phyloP scores from a whole-genome alignment of 1,284 basidiomycete genomes.

The Hemileia vastatrix region DNA sequence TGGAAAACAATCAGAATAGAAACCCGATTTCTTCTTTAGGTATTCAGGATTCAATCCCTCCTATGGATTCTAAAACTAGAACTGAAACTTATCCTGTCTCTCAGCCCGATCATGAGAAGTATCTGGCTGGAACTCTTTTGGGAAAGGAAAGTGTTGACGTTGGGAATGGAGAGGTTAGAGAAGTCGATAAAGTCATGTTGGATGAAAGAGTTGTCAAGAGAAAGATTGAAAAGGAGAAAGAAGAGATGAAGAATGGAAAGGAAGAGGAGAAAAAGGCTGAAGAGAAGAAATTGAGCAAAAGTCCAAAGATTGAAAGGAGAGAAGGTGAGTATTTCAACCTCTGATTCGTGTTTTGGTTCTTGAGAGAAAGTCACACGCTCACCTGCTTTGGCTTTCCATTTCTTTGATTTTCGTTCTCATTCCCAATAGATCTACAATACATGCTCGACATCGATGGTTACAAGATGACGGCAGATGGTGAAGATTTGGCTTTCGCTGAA shows the following conservation, averaged over 20 bases:
- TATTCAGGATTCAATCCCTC: not conserved
- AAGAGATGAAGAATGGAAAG: too few species aligned
- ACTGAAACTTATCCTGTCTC: not conserved
- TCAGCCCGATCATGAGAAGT: not conserved
- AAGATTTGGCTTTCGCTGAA: slow-evolving; percentile 34
- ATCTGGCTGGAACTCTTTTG: not conserved
- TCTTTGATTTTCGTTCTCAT: not conserved
- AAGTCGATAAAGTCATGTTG: slow-evolving; percentile 4
- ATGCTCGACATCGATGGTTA: slow-evolving; percentile 44
- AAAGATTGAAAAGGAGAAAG: slow-evolving; percentile 40
- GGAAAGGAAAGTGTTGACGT: slow-evolving; percentile 10
- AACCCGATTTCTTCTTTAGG: not conserved
- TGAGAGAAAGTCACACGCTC: not conserved
- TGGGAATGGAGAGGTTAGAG: not conserved
- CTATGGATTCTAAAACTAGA: not conserved
- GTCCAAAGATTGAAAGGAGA: slow-evolving; percentile 16
- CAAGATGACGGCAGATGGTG: slow-evolving; percentile 39
- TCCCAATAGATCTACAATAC: slow-evolving; percentile 5
- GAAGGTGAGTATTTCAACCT: slow-evolving; percentile 2
- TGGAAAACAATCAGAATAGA: not conserved
- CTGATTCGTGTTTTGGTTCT: not conserved
- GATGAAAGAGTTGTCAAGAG: slow-evolving; percentile 1
- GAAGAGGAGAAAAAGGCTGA: slow-evolving; percentile 4
- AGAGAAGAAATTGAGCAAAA: slow-evolving; percentile 1
- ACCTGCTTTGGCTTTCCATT: not conserved